Conservation (phyloP, 768 basidiomycete genomes). For the Lactifluus pinguis region DNA sequence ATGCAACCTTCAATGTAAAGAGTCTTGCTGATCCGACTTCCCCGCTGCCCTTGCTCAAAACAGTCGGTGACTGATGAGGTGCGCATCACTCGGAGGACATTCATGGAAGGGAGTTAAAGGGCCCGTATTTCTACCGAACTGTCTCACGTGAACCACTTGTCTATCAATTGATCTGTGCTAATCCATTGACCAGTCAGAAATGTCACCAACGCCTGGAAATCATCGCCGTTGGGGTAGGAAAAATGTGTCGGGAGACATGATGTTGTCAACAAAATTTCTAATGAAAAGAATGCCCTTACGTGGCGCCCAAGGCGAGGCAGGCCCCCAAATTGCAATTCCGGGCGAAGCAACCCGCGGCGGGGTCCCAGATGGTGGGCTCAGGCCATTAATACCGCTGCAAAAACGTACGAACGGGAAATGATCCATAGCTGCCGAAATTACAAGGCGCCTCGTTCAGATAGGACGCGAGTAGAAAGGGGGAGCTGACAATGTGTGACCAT, state of each 20-base stretch:
- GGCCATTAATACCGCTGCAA: not conserved
- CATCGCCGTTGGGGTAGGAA: not conserved
- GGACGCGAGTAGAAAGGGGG: not conserved
- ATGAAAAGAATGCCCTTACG: not conserved
- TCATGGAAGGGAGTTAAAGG: not conserved
- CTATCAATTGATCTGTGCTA: not conserved
- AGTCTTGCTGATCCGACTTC: not conserved
- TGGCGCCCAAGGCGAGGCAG: not conserved
- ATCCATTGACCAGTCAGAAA: not conserved
- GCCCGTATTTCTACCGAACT: not conserved
- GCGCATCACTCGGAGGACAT: not conserved
- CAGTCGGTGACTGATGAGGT: not conserved
- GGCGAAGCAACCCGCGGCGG: not conserved
- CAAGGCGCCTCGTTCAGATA: not conserved
- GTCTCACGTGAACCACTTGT: not conserved
- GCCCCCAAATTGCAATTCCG: not conserved
- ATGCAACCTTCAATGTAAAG: not conserved
- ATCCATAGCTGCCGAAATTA: slow-evolving; percentile 4
- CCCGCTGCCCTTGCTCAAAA: not conserved
- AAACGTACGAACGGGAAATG: not conserved
- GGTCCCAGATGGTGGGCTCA: not conserved
- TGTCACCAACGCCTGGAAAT: not conserved
- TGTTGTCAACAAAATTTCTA: not conserved
- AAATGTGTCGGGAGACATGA: not conserved
- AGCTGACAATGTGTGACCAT: not conserved